phyloP scores from a whole-genome alignment of 2,329 filamentous ascomycete genomes.

The Trichoderma asperellum region DNA sequence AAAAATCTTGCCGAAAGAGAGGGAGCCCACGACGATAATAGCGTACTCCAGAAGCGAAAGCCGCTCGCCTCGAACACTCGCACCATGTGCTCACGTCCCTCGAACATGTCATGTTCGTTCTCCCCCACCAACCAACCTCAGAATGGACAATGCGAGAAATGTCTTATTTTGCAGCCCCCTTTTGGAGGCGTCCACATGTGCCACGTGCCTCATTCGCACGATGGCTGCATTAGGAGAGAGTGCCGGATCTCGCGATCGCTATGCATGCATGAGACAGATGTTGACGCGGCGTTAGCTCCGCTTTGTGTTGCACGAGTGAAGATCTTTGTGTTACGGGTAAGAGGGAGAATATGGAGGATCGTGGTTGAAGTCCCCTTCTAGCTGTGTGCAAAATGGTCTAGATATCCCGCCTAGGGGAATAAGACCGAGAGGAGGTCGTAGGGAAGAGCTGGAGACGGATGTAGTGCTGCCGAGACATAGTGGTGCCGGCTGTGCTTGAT shows the following conservation, averaged over 20 bases:
- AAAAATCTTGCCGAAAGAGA: background rate
- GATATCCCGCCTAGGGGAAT: background rate
- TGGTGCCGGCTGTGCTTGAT: background rate
- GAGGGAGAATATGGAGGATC: background rate
- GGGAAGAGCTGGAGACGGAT: background rate
- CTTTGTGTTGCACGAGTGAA: constrained; percentile 14
- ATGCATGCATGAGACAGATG: constrained; percentile 21
- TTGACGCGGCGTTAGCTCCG: background rate
- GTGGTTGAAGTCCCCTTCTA: constrained; percentile 28
- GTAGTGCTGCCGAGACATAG: constrained; percentile 11
- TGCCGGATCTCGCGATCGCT: constrained; percentile 22
- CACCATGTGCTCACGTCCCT: constrained; percentile 12
- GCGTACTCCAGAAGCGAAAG: constrained; percentile 16
- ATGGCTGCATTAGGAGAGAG: background rate
- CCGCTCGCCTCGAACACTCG: constrained; percentile 23
- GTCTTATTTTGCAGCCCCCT: constrained; percentile 19
- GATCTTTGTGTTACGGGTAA: constrained; percentile 22
- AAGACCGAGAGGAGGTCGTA: background rate
- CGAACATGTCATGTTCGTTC: background rate
- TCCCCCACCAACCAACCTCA: constrained; percentile 25
- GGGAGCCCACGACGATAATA: background rate
- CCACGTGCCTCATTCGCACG: constrained; percentile 13
- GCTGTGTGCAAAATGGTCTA: background rate
- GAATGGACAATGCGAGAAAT: constrained; percentile 25
- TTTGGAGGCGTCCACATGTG: constrained; percentile 24